Conservation (phyloP, 331 rosid genomes). For the Acacia concinna region DNA sequence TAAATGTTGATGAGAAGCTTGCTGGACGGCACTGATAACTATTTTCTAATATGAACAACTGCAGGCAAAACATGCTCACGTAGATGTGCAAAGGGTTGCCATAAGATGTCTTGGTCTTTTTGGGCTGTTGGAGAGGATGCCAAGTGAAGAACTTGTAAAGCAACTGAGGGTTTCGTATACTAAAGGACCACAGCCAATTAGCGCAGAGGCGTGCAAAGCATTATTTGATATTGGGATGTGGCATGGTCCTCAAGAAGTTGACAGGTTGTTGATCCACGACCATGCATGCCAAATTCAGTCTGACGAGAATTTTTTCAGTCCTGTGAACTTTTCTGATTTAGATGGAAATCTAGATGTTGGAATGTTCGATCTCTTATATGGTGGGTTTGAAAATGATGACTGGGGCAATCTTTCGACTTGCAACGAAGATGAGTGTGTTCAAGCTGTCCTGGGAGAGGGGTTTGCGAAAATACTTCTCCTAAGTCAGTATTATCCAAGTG, state of each 20-base stretch:
- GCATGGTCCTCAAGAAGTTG: conserved; percentile 89
- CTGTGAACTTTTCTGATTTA: conserved; percentile 54
- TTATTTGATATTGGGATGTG: conserved; percentile 82
- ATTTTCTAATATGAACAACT: conserved; percentile 30
- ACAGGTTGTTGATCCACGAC: conserved; percentile 46
- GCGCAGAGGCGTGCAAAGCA: conserved; percentile 77
- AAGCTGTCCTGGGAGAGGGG: conserved; percentile 87
- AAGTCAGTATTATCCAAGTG: conserved; percentile 68
- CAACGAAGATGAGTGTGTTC: conserved; percentile 70
- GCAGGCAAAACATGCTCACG: conserved; percentile 86
- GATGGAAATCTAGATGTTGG: conserved; percentile 47
- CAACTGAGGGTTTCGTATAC: conserved; percentile 68
- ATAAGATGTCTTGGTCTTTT: conserved; percentile 87
- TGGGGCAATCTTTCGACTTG: conserved; percentile 50
- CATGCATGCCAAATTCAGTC: conserved; percentile 36
- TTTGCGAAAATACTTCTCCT: conserved; percentile 92
- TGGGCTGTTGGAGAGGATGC: conserved; percentile 86
- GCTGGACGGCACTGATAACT: conserved; percentile 16
- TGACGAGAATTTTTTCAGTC: conserved; percentile 49
- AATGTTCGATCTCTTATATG: conserved; percentile 69
- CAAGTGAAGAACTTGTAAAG: conserved; percentile 66
- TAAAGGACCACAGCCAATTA: conserved; percentile 64
- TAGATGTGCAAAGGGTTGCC: conserved; percentile 88
- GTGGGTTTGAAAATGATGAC: conserved; percentile 63
- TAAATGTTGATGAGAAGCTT: conserved; percentile 16